Evolutionary conservation across 2,329 filamentous ascomycete species (phyloP), one percentile per base, ranked within the genome.

Genomic region (Fusarium incarnatum): DNA sequence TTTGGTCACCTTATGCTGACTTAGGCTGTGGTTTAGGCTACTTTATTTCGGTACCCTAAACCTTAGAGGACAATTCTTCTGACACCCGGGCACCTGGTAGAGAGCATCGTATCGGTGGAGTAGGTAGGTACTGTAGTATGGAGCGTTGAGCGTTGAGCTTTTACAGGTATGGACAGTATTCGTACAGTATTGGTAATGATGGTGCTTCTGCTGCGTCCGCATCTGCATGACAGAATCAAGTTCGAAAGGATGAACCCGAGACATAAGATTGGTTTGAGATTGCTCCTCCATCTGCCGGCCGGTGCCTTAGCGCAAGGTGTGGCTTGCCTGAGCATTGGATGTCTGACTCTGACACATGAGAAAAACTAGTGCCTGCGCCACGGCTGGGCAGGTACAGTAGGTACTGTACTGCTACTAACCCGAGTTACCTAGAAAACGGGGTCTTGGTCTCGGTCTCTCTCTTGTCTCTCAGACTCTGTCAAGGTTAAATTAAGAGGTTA

Each of bases 291-390:
- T 53, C 49, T 53, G 23, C 49, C 49, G 49, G 34, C 49, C 18
- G 40, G 47, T 34, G 30, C 11, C 10, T 37, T 37, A n/a, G 34
- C n/a, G 47, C 18, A 34, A 34, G 47, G 22, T 63, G 48, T 63
- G 60, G 58, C 48, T 63, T 41, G 28, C 18, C 34, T 37, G 18
- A 15, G 28, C 12, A 30, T n/a, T n/a, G n/a, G n/a, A n/a, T 37
- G 34, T 37, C 34, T 37, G 34, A 37, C 34, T 8, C 23, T 27
- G 25, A 42, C 27, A 18, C 20, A 63, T 18, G 22, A 20, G 11
- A 23, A 20, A 22, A 40, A 61, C 37, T 45, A 41, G 30, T 28
- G n/a, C 13, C 40, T 41, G 53, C 60, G 61, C 61, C 61, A 64
- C 52, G 41, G 16, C 34, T 8, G 25, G 8, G 49, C 20, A 32